phyloP scores from a whole-genome alignment of 768 basidiomycete genomes.

The Saitozyma podzolica region DNA sequence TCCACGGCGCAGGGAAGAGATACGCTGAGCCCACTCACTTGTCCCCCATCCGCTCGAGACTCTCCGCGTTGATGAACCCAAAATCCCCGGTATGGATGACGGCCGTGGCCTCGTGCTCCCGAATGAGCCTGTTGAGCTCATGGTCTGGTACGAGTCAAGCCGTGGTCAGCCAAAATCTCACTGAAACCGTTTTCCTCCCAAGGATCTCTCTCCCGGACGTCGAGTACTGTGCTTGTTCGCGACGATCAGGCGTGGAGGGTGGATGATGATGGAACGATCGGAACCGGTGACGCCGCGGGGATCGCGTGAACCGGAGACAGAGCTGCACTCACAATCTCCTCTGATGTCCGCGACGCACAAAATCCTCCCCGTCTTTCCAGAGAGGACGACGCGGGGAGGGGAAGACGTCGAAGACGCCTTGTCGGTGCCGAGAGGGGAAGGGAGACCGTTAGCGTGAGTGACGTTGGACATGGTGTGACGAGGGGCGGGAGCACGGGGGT shows the following conservation, averaged over 20 bases:
- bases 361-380: constrained; percentile 59
- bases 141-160: constrained; percentile 58
- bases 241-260: neutral
- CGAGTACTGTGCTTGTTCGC: constrained; percentile 10
- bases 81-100: constrained; percentile 98
- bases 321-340: constrained; percentile 48
- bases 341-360: constrained; percentile 84
- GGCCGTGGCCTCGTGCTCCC: constrained; percentile 83
- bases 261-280: too few relatives aligned
- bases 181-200: too few relatives aligned
- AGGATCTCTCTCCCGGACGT: constrained; percentile 57
- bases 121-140: constrained; percentile 83
- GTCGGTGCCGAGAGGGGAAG: constrained; percentile 37
- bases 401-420: constrained; percentile 28
- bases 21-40: constrained; percentile 54
- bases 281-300: too few relatives aligned
- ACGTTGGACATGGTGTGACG: constrained; percentile 12
- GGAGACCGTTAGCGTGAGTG: constrained; percentile 29
- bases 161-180: constrained; percentile 10
- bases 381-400: constrained; percentile 37
- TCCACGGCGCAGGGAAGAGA: too few relatives aligned
- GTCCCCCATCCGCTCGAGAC: constrained; percentile 88
- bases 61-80: constrained; percentile 87
- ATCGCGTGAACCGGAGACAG: neutral
- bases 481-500: neutral